phyloP scores from a whole-genome alignment of 177 flowering plant genomes.

The Vitis hybrid region DNA sequence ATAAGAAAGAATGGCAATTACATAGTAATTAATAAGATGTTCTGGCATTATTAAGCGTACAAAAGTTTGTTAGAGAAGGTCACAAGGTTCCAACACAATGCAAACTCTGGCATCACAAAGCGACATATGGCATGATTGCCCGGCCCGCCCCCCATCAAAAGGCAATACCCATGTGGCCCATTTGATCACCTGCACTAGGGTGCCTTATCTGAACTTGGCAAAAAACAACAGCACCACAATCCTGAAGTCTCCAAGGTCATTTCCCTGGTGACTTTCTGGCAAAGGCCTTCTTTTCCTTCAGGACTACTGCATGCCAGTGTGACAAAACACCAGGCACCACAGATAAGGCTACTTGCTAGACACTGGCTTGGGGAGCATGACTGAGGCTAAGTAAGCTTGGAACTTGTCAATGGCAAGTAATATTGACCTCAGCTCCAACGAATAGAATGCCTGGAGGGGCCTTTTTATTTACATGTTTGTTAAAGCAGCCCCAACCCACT shows the following conservation, averaged over 20 bases:
- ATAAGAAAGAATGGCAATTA: too few species aligned
- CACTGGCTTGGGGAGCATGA: neutral
- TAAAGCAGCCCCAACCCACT: neutral
- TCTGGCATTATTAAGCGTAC: too few species aligned
- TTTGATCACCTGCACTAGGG: neutral
- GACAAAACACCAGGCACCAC: neutral
- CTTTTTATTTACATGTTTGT: neutral
- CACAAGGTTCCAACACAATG: neutral
- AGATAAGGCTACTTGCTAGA: neutral
- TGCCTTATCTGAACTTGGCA: neutral
- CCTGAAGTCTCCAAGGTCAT: neutral
- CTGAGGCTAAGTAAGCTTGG: neutral
- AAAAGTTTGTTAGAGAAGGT: neutral
- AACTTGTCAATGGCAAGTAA: neutral
- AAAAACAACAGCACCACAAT: neutral
- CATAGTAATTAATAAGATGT: too few species aligned
- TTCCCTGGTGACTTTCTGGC: neutral
- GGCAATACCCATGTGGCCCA: neutral
- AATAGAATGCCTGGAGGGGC: neutral
- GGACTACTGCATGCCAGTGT: neutral
- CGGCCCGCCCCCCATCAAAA: neutral
- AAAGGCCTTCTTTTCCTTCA: neutral
- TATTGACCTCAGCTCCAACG: neutral
- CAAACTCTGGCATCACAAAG: neutral
- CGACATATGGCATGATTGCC: neutral